phyloP scores from a whole-genome alignment of 2,329 filamentous ascomycete genomes.

The Dactylellina sp. region DNA sequence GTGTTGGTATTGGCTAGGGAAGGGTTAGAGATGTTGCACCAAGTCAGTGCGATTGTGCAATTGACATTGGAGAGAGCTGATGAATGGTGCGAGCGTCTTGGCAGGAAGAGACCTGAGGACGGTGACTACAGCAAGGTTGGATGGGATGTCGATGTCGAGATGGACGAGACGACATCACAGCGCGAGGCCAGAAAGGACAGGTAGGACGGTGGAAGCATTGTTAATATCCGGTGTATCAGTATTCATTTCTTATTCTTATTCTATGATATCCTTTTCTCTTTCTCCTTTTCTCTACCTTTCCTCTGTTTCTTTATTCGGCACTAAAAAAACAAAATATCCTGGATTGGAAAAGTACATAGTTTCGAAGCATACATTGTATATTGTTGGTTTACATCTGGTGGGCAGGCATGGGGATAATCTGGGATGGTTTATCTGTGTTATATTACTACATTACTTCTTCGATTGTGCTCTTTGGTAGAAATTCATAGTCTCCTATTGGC shows the following conservation, averaged over 20 bases:
- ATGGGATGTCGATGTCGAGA: slow-evolving; percentile 52
- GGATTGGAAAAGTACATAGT: slow-evolving; percentile 25
- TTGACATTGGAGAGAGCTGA: slow-evolving; percentile 91
- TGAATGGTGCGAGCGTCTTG: slow-evolving; percentile 85
- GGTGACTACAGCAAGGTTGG: slow-evolving; percentile 49
- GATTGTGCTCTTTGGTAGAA: slow-evolving; percentile 12
- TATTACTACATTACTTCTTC: slow-evolving; percentile 12
- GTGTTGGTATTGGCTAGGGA: slow-evolving; percentile 89
- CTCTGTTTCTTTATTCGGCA: slow-evolving; percentile 16
- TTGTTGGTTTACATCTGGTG: slow-evolving; percentile 27
- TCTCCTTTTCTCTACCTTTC: background rate
- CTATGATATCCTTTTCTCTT: too few species aligned
- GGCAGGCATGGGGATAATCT: slow-evolving; percentile 40
- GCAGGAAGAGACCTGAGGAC: slow-evolving; percentile 63
- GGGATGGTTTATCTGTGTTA: slow-evolving; percentile 12
- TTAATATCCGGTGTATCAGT: slow-evolving; percentile 17
- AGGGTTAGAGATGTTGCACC: slow-evolving; percentile 91
- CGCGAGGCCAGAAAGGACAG: slow-evolving; percentile 35
- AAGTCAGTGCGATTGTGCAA: slow-evolving; percentile 87
- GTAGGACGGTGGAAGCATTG: slow-evolving; percentile 3
- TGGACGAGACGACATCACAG: slow-evolving; percentile 11
- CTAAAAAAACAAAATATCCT: slow-evolving; percentile 1
- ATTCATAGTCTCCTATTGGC: background rate
- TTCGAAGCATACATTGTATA: slow-evolving; percentile 13
- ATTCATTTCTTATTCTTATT: slow-evolving; percentile 9